A percentile compares a stretch with the other conserved stretches of the same genome.
Evolutionary conservation across 805 yeast species (phyloP).

Genomic region (Kregervanrija fluxuum): DNA sequence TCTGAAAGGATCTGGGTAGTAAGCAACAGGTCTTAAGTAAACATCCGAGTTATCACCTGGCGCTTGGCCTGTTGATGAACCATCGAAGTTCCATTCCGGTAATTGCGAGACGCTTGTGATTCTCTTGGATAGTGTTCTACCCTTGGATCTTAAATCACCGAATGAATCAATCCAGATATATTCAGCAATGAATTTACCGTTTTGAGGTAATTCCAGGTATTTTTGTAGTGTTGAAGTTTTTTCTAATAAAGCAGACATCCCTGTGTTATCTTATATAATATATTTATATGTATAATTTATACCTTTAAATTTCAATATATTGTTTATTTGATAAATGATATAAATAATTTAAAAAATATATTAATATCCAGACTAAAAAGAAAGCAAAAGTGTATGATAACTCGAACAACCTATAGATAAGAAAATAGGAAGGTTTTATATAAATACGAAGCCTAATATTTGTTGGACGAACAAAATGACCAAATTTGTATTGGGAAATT

Average conservation of each 20-base stretch:
- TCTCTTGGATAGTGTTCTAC: conserved; percentile 71
- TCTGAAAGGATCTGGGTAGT: conserved; percentile 96
- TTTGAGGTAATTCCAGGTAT: conserved; percentile 77
- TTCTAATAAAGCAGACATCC: conserved; percentile 29
- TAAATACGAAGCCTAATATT: too few relatives aligned
- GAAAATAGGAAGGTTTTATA: too few relatives aligned
- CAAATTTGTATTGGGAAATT: too few relatives aligned
- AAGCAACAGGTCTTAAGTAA: conserved; percentile 91
- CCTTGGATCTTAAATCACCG: conserved; percentile 88
- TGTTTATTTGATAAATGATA: too few relatives aligned
- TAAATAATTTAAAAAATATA: too few relatives aligned
- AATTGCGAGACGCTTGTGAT: conserved; percentile 74
- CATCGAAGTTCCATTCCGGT: conserved; percentile 99
- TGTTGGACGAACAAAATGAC: too few relatives aligned
- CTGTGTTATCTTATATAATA: too few relatives aligned
- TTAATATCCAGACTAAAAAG: too few relatives aligned
- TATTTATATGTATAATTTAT: too few relatives aligned
- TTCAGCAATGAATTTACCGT: conserved; percentile 86
- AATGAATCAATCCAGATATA: conserved; percentile 96
- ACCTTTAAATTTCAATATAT: too few relatives aligned
- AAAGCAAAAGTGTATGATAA: too few relatives aligned
- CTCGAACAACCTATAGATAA: too few relatives aligned
- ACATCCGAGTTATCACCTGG: conserved; percentile 97
- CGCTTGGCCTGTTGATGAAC: conserved; percentile 97
- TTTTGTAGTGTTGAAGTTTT: conserved; percentile 79